Base-by-base conservation (phyloP, 441 rosid species). In the Jatropha podagrica region DNA sequence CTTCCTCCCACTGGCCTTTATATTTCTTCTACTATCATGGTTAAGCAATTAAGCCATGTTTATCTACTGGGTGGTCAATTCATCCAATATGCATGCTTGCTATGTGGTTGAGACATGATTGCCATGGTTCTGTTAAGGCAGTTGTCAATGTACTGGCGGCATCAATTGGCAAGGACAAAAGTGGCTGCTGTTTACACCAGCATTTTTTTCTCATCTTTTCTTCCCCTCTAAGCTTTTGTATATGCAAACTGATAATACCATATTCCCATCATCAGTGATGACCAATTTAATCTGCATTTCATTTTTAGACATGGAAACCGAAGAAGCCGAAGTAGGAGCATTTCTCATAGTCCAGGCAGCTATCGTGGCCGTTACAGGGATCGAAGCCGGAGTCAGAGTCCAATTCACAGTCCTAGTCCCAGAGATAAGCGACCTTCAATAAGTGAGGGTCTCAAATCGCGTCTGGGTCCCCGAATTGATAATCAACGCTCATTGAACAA, bases 371-470 rank as follows among this genome's bases (percentile, higher is more conserved):
- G 85, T 44, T 70, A 79, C 63, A 85, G 91, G 83, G 86, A 84
- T 73, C 81, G 55, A 44, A 83, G 89, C 70, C 82, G 72, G 65
- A 90, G 91, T 85, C 83, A 71, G 75, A 95, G 95, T 83, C 96
- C 94, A 41, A 74, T 76, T 59, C 90, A 55, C 40, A 90, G 90
- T 82, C 83, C 77, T 48, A 91, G 92, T 76, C 96, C 94, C 8
- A 80, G 78, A 77, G 91, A 89, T 72, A 87, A 79, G 83, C 91
- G 83, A 67, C 82, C 85, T 64, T 78, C 86, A 73, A 82, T 93
- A 14, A 92, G 94, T 26, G 85, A 91, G 80, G 89, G 85, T 69
- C 81, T 96, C 79, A 93, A 85, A 84, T 87, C 93, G 13, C 97
- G 97, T 73, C 86, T 93, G 3, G 96, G 98, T 78, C 90, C 93